Conservation (phyloP, 192 early-diverging fungal genomes). For the Backusella macrospora region DNA sequence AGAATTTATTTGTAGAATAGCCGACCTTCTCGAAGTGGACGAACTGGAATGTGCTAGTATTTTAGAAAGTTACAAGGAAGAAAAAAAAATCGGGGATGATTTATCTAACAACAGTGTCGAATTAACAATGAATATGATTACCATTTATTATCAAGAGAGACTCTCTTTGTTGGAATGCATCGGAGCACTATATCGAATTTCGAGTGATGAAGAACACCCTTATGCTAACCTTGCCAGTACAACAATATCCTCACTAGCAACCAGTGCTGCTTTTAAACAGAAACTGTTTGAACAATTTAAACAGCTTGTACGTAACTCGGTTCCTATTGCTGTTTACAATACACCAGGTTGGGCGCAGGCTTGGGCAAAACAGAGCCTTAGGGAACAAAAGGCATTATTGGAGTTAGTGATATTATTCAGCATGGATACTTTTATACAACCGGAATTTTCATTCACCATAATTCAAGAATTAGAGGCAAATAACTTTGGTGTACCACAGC, state of each 20-base stretch:
- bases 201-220: conserved; percentile 16
- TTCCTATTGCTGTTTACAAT: conserved; percentile 33
- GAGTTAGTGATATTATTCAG: conserved; percentile 43
- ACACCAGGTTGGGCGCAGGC: conserved; percentile 25
- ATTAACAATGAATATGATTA: conserved; percentile 8
- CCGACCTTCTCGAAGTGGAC: conserved; percentile 43
- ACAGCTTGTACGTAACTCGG: conserved; percentile 19
- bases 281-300: conserved; percentile 26
- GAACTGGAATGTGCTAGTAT: conserved; percentile 42
- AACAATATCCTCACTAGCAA: background rate
- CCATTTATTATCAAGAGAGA: conserved; percentile 32
- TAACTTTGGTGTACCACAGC: conserved; percentile 44
- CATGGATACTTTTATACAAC: conserved; percentile 6
- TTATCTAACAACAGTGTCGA: background rate
- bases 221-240: conserved; percentile 11
- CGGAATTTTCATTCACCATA: conserved; percentile 25
- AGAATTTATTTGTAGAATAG: conserved; percentile 44
- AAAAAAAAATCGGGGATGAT: background rate
- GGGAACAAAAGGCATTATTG: conserved; percentile 47
- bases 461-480: conserved; percentile 43
- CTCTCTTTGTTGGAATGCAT: conserved; percentile 30
- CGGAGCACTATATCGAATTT: conserved; percentile 21
- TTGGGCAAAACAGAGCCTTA: conserved; percentile 46
- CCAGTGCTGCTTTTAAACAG: conserved; percentile 15
- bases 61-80: conserved; percentile 27